A percentile compares a stretch with the other conserved stretches of the same genome.
These are phyloP conservation scores for Cercospora canescens DNA, from an alignment of 2,329 filamentous ascomycete species.

Conservation along the genomic window DNA sequence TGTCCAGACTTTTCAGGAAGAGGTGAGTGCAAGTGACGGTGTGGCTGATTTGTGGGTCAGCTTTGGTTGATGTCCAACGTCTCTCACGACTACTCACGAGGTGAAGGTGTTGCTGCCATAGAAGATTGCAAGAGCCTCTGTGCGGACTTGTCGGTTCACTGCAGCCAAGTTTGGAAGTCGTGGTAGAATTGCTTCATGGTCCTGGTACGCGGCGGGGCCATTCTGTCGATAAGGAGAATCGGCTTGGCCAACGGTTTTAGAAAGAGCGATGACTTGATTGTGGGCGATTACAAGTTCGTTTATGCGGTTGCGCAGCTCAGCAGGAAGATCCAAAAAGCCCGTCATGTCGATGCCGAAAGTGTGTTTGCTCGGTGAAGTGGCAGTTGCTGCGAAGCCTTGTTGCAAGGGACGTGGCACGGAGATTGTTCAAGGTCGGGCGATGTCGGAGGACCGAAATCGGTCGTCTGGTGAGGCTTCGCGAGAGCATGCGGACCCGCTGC, in stretches of 20 bases:
- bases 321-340: constrained; percentile 3
- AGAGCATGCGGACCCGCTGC: not conserved
- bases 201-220: not conserved
- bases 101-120: constrained; percentile 10
- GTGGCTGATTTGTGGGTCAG: constrained; percentile 2
- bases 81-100: not conserved
- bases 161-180: constrained; percentile 6
- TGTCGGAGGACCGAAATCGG: constrained; percentile 9
- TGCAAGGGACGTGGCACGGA: not conserved
- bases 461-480: not conserved
- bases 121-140: not conserved
- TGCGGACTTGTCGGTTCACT: constrained; percentile 7
- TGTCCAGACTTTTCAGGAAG: constrained; percentile 4
- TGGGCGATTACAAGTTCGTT: not conserved
- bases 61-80: not conserved
- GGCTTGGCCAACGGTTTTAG: not conserved
- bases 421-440: not conserved
- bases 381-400: not conserved
- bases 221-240: not conserved
- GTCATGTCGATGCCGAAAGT: not conserved
- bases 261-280: not conserved
- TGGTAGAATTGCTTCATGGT: not conserved
- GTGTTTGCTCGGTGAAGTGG: not conserved
- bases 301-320: constrained; percentile 4
- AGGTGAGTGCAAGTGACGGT: not conserved